A percentile compares a stretch with the other conserved stretches of the same genome.
phyloP scores from a whole-genome alignment of 768 basidiomycete species.

The Mycena chlorophos region DNA sequence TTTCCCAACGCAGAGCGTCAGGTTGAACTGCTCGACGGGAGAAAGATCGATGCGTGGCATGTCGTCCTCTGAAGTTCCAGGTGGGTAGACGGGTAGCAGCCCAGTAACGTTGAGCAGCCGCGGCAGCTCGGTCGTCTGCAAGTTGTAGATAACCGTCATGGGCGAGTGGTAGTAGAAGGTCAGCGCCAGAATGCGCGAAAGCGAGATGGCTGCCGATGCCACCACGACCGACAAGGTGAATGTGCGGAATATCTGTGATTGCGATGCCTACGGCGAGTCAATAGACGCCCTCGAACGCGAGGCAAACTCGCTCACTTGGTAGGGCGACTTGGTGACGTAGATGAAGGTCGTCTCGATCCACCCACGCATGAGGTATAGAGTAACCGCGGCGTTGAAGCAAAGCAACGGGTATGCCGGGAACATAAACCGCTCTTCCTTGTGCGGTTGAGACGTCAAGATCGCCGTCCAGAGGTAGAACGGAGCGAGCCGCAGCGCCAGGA shows the following conservation, averaged over 20 bases:
- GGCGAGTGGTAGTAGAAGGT: conserved; percentile 92
- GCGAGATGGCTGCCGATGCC: conserved; percentile 66
- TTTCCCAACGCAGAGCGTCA: conserved; percentile 84
- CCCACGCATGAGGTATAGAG: conserved; percentile 80
- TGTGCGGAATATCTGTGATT: conserved; percentile 69
- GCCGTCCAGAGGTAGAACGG: conserved; percentile 90
- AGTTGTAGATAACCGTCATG: conserved; percentile 62
- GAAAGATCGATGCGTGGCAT: conserved; percentile 61
- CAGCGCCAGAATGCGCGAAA: conserved; percentile 79
- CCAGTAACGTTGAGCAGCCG: conserved; percentile 74
- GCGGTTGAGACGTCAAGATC: conserved; percentile 78
- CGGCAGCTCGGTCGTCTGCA: conserved; percentile 81
- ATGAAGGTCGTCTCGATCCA: conserved; percentile 83
- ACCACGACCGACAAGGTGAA: conserved; percentile 73
- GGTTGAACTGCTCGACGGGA: conserved; percentile 64
- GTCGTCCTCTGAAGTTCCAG: conserved; percentile 40
- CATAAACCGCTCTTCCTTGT: conserved; percentile 99
- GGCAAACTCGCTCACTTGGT: conserved; percentile 55
- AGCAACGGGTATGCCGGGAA: conserved; percentile 90
- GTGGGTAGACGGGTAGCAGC: conserved; percentile 51
- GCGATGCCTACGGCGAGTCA: conserved; percentile 61
- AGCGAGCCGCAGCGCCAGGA: conserved; percentile 75
- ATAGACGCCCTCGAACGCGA: not conserved
- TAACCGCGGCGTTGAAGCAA: conserved; percentile 93
- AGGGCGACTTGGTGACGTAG: conserved; percentile 77